phyloP scores from a whole-genome alignment of 768 basidiomycete species.

The Xerocomellus intermedius region DNA sequence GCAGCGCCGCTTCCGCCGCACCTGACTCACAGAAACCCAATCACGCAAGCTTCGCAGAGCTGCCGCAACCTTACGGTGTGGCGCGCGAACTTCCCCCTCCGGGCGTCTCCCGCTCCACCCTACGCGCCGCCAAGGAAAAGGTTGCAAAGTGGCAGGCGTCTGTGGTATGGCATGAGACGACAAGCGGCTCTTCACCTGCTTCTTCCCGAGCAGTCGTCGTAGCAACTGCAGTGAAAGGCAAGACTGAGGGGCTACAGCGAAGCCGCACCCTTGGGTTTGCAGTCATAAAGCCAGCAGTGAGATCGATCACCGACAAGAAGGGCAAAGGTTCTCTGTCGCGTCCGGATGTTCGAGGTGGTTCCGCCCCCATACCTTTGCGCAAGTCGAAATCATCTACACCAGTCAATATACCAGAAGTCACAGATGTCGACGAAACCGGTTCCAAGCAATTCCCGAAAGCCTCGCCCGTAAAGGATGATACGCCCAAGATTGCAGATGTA shows the following conservation, averaged over 20 bases:
- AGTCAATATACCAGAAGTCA: neutral
- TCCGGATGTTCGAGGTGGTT: neutral
- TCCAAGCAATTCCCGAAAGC: slow-evolving; percentile 2
- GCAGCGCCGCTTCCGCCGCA: neutral
- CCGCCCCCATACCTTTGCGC: slow-evolving; percentile 10
- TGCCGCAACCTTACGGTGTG: neutral
- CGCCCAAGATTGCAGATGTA: slow-evolving; percentile 33
- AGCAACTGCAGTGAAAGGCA: slow-evolving; percentile 14
- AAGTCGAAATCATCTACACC: slow-evolving; percentile 14
- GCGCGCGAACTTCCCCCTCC: slow-evolving; percentile 4
- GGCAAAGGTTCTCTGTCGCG: slow-evolving; percentile 7
- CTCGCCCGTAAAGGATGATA: slow-evolving; percentile 3
- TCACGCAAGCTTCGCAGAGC: neutral
- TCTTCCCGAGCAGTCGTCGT: slow-evolving; percentile 5
- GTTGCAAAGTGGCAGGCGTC: slow-evolving; percentile 37
- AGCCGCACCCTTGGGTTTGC: slow-evolving; percentile 39
- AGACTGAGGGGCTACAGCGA: slow-evolving; percentile 15
- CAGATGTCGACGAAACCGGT: neutral
- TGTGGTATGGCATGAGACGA: slow-evolving; percentile 16
- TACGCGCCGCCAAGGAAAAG: slow-evolving; percentile 35
- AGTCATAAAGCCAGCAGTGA: slow-evolving; percentile 40
- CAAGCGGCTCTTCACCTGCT: neutral
- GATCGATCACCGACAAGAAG: slow-evolving; percentile 24
- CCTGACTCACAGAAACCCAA: slow-evolving; percentile 5
- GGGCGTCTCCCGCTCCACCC: slow-evolving; percentile 24